Base-by-base conservation (phyloP, 2,329 filamentous ascomycete species). In the Monosporascus sp. region DNA sequence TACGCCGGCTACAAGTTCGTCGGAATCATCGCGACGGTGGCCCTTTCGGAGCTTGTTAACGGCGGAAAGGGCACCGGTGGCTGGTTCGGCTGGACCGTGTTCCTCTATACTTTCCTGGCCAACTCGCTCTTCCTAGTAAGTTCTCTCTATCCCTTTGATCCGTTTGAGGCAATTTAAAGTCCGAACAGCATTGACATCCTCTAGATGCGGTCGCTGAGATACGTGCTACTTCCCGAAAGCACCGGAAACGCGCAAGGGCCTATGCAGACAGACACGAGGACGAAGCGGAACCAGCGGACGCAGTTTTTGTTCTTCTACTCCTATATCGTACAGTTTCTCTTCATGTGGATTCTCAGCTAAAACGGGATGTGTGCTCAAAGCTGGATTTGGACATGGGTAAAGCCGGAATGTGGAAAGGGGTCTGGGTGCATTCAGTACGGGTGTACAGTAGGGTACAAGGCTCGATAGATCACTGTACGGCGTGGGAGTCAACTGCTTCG, bases 1-100 rank as follows among this genome's bases (percentile, higher is more conserved):
- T 99, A 99, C 74, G 93, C 89, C 2, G 95, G 95, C 20, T 99
- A 99, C 76, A 99, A 99, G 72, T 99, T 99, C 66, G 93, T 99
- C 27, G 94, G 93, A 34, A 91, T 97, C 61, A 99, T 99, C 56
- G 81, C 89, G 48, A 97, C 92, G 0, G 84, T 97, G 57, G 80
- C 88, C 14, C 74, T 93, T 18, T 86, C 89, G 17, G 89, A 95
- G 70, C 79, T 90, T 17, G 72, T 89, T 59, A 95, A 87, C 52
- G 84, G 85, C 14, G 88, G 91, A 45, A 83, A 85, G 64, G 89
- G 93, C 22, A 94, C 90, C 2, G 88, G 92, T 48, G 88, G 90
- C 51, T 95, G 89, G 89, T 77, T 91, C 50, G 89, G 90, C 62
- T 97, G 93, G 92, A 74, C 80, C 8, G 81, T 96, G 52, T 99